Base-by-base conservation (phyloP, 768 basidiomycete genomes). In the Pleurotus giganteus region DNA sequence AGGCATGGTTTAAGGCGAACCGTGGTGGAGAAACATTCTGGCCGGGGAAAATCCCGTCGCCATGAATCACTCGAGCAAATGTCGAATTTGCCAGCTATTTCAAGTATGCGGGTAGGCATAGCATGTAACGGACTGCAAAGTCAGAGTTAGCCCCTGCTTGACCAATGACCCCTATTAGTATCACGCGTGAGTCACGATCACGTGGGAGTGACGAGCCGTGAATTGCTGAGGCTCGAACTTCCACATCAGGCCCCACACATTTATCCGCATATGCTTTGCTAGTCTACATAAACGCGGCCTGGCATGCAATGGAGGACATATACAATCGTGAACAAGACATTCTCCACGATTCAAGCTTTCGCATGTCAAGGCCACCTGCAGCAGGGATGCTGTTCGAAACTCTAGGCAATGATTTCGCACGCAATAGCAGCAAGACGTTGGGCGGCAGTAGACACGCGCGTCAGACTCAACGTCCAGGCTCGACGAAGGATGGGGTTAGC, bases 1-100 rank as follows among this genome's bases (percentile, higher is more conserved):
- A 61, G 34, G 69, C 68, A 32, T 84, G 80, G 81, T 83, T 78
- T 57, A 62, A 70, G 27, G 67, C 67, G 37, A 78, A 82, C 59
- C 72, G 70, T 55, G 75, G 66, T 29, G 73, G 71, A 0, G 42
- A 56, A 4, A 71, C 73, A 1, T 81, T 81, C 59, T 77, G 72
- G 66, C 76, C 75, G 0, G 73, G 72, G 12, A 66, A 63, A 49
- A 71, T 76, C 31, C 53, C 32, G 11, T 58, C 65, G 19, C 34
- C 23, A 4, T 51, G n/a, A n/a, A n/a, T n/a, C n/a, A n/a, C n/a
- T n/a, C n/a, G n/a, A 26, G 39, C 31, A 24, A 17, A 13, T 27
- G 24, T 8, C 13, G 26, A 19, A 47, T 21, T 7, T 11, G 39
- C 13, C 39, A 41, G 39, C 46, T 41, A 41, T 17, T 7, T 41